These are phyloP conservation scores for Lipomyces spencermartinsiae DNA, from an alignment of 805 yeast genomes.

Conservation along the genomic window DNA sequence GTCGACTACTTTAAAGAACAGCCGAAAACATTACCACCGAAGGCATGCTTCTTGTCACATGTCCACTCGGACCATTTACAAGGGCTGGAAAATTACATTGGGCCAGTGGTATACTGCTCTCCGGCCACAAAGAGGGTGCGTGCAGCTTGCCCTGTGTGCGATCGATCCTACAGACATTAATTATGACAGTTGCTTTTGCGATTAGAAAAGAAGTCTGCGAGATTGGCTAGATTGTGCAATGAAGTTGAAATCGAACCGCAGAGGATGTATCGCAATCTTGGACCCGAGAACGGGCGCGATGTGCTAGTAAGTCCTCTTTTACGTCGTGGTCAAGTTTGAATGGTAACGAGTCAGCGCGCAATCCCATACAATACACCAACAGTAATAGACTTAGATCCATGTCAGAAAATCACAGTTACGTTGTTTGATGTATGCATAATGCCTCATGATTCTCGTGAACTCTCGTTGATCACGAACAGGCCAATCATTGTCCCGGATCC, in stretches of 20 bases:
- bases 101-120: conserved; percentile 57
- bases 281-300: conserved; percentile 15
- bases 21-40: conserved; percentile 37
- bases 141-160: background rate
- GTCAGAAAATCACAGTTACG: conserved; percentile 47
- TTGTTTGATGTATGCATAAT: conserved; percentile 46
- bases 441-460: background rate
- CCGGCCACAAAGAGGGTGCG: conserved; percentile 47
- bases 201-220: conserved; percentile 11
- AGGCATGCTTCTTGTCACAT: conserved; percentile 55
- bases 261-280: conserved; percentile 40
- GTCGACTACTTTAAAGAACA: conserved; percentile 46
- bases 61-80: conserved; percentile 61
- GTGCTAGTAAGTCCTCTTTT: conserved; percentile 11
- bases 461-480: conserved; percentile 28
- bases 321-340: background rate
- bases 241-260: conserved; percentile 40
- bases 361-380: conserved; percentile 40
- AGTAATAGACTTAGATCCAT: conserved; percentile 33
- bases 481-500: conserved; percentile 68
- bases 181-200: conserved; percentile 18
- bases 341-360: conserved; percentile 17
- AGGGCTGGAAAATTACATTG: conserved; percentile 54
- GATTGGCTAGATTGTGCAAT: conserved; percentile 17
- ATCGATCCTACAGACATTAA: conserved; percentile 6